Conservation (phyloP, 1,284 basidiomycete genomes). For the Sporisorium scitamineum region DNA sequence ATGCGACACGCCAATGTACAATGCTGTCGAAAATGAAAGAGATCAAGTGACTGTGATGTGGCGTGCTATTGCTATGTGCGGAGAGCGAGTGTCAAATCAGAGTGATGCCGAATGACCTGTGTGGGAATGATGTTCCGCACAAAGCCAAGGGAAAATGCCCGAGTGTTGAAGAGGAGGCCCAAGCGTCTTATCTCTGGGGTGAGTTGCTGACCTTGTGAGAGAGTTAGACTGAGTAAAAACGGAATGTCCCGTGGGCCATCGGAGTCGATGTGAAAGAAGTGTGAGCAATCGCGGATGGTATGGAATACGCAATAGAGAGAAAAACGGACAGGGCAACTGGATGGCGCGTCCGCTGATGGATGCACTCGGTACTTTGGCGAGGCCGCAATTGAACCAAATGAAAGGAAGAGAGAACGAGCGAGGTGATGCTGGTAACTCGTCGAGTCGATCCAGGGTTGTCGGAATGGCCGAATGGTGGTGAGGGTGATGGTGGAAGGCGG, state of each 20-base stretch:
- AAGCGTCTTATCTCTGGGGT: constrained; percentile 6
- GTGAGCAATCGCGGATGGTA: not conserved
- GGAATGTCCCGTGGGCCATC: not conserved
- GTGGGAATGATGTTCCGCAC: not conserved
- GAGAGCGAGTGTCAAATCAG: not conserved
- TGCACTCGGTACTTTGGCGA: not conserved
- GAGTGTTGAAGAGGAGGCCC: not conserved
- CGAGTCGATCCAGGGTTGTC: not conserved
- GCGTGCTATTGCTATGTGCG: not conserved
- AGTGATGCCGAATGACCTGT: not conserved
- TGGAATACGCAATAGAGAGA: not conserved
- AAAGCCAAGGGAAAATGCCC: not conserved
- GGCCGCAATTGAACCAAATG: not conserved
- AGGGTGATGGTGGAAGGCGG: not conserved
- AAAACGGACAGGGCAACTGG: not conserved
- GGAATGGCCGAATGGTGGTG: not conserved
- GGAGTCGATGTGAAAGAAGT: not conserved
- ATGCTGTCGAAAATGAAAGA: not conserved
- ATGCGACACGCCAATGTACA: not conserved
- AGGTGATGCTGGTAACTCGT: not conserved
- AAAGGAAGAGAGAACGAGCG: not conserved
- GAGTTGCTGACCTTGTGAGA: not conserved
- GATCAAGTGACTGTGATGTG: not conserved
- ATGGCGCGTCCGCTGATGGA: not conserved
- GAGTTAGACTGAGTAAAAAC: not conserved